Base-by-base conservation (phyloP, 352 stramenopile species). In the Thalassiosira livingstoniorum region DNA sequence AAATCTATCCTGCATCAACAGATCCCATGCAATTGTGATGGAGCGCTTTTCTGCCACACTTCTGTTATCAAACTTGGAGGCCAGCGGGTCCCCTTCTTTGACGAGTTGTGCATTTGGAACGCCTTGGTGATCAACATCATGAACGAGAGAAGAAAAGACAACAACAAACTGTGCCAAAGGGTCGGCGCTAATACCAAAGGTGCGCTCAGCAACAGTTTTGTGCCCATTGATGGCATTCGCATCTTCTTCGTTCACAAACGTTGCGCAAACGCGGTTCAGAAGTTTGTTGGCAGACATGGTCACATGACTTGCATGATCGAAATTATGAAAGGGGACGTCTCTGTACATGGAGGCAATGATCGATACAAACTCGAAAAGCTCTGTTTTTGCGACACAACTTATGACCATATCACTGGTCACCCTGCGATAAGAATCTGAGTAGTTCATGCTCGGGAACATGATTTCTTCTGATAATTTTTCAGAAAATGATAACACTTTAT, bases 101-200 rank as follows among this genome's bases (percentile, higher is more conserved):
- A 90, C 75, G 3, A 91, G 76, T 63, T 83, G 74, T 10, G 64
- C 43, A 68, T 91, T 91, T 32, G 78, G 69, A 3, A 91, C 82
- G 29, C 86, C 86, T 58, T 71, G 43, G 32, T 91, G 86, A 58
- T 88, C 82, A 18, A 83, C 80, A 71, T 90, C 83, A 62, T 91
- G 85, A 45, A 91, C 80, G 4, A 91, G 55, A 3, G 87, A 84
- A 55, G 74, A 68, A 70, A 90, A 90, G 4, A 90, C 85, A 25
- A 85, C 55, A 31, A 78, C 78, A 70, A 92, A 88, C 55, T 91
- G 87, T 34, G 85, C 87, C 58, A 92, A 58, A 15, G 87, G 87
- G 47, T 92, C 87, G 4, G 75, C 85, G 61, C 77, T 88, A 34
- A 92, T 90, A 32, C 87, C 87, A 66, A 84, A 92, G 0, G 87